Evolutionary conservation across 768 basidiomycete genomes (phyloP).

Genomic region (Agaricus subrufescens): DNA sequence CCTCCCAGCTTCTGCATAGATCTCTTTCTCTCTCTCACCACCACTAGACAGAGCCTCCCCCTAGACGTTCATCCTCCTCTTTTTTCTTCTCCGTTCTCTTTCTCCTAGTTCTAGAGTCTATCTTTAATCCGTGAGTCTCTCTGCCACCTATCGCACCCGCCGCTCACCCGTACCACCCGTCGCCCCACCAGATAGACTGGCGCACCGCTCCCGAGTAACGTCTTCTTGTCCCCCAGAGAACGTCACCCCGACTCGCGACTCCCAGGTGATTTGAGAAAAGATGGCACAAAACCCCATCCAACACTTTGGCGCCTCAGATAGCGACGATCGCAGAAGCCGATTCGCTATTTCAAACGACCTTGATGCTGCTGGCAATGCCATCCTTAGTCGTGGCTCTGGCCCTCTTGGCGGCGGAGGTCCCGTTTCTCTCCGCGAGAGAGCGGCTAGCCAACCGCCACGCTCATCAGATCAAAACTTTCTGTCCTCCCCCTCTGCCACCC

Average conservation of each 20-base stretch:
- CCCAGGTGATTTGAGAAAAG: neutral
- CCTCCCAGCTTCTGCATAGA: conserved; percentile 9
- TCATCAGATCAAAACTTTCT: conserved; percentile 41
- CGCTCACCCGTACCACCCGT: neutral
- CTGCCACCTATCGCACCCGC: neutral
- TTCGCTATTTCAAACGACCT: conserved; percentile 4
- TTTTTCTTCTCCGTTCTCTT: neutral
- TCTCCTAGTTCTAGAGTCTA: conserved; percentile 8
- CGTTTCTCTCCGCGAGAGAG: conserved; percentile 52
- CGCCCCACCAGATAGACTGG: conserved; percentile 2
- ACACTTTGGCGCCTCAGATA: conserved; percentile 5
- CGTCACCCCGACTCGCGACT: neutral
- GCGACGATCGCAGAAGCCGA: conserved; percentile 6
- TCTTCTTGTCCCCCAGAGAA: neutral
- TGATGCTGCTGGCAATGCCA: neutral
- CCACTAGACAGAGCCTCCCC: conserved; percentile 1
- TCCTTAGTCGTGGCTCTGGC: conserved; percentile 2
- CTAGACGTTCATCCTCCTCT: neutral
- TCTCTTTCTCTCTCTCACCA: conserved; percentile 11
- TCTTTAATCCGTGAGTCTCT: conserved; percentile 8
- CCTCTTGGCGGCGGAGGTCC: conserved; percentile 36
- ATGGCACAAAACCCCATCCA: conserved; percentile 9
- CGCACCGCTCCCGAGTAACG: neutral
- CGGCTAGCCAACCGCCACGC: conserved; percentile 67
- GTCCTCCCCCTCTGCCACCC: conserved; percentile 48